phyloP scores from a whole-genome alignment of 805 yeast species.

The Ogataea wickerhamii region DNA sequence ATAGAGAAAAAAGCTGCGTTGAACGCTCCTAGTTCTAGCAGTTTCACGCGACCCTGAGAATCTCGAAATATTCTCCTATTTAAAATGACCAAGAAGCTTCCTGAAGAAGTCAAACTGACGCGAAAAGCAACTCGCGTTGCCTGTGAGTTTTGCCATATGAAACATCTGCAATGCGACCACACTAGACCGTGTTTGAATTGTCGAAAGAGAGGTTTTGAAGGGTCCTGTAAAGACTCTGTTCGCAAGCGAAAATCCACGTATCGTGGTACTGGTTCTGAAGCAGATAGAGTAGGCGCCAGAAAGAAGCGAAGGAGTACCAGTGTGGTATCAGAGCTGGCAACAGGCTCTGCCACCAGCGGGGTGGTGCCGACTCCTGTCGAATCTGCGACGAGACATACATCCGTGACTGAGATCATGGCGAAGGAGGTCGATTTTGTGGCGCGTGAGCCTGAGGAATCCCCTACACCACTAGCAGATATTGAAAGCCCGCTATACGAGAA shows the following conservation, averaged over 20 bases:
- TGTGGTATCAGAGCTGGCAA: not conserved
- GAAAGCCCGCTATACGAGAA: not conserved
- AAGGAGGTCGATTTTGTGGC: too few species aligned
- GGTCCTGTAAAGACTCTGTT: conserved; percentile 54
- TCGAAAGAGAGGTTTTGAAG: conserved; percentile 51
- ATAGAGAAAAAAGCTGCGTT: too few species aligned
- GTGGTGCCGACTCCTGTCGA: too few species aligned
- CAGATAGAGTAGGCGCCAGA: too few species aligned
- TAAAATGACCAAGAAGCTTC: conserved; percentile 59
- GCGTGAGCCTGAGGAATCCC: too few species aligned
- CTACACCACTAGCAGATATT: not conserved
- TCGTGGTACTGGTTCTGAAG: conserved; percentile 5
- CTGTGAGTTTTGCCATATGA: conserved; percentile 67
- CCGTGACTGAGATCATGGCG: too few species aligned
- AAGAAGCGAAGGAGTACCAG: conserved; percentile 1
- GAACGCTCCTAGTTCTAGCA: too few species aligned
- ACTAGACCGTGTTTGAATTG: conserved; percentile 73
- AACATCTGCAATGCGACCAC: conserved; percentile 70
- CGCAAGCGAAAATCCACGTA: conserved; percentile 38
- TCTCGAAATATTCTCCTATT: too few species aligned
- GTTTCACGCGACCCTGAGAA: too few species aligned
- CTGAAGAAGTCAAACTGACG: conserved; percentile 47
- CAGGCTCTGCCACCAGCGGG: too few species aligned
- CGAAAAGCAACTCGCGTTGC: conserved; percentile 67
- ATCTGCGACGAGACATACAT: too few species aligned